Percentiles rank a stretch among this genome's conserved stretches.
These are phyloP conservation scores for Paraphoma chrysanthemicola DNA, from an alignment of 2,329 filamentous ascomycete species.

Conservation along the genomic window DNA sequence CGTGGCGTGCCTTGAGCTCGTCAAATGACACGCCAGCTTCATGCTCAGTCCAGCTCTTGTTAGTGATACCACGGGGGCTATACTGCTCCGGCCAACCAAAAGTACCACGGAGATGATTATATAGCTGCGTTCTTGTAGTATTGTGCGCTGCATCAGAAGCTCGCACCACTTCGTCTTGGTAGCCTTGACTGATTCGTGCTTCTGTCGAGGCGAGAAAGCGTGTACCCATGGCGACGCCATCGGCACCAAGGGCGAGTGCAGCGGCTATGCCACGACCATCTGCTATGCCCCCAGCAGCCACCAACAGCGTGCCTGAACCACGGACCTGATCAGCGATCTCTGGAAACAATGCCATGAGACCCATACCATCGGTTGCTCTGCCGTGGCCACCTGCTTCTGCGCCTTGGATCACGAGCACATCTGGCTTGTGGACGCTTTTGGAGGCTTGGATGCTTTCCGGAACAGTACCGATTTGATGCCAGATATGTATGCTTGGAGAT, in stretches of 20 bases:
- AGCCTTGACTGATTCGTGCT: constrained; percentile 53
- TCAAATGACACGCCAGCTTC: constrained; percentile 47
- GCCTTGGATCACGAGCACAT: constrained; percentile 67
- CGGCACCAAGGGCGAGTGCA: constrained; percentile 59
- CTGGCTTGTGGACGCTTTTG: constrained; percentile 52
- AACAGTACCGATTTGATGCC: constrained; percentile 68
- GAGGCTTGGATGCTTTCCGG: constrained; percentile 60
- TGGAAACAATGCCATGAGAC: constrained; percentile 63
- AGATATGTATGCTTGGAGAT: constrained; percentile 54
- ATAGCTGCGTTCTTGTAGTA: constrained; percentile 56
- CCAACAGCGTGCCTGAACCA: constrained; percentile 36
- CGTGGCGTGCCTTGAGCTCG: constrained; percentile 52
- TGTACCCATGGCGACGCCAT: constrained; percentile 67
- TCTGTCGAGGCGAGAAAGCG: constrained; percentile 64
- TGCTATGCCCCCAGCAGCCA: constrained; percentile 66
- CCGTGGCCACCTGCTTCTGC: constrained; percentile 69
- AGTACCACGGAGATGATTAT: constrained; percentile 61
- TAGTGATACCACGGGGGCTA: constrained; percentile 62
- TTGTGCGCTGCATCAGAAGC: constrained; percentile 55
- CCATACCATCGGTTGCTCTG: constrained; percentile 49
- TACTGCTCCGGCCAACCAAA: constrained; percentile 64
- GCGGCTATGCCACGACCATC: constrained; percentile 64
- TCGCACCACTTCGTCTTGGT: constrained; percentile 52
- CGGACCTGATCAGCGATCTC: constrained; percentile 57
- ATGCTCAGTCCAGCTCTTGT: constrained; percentile 57